Percentiles rank a stretch among this genome's conserved stretches.
These are phyloP conservation scores for Claviceps quebecensis DNA, from an alignment of 2,329 filamentous ascomycete species.

Conservation along the genomic window DNA sequence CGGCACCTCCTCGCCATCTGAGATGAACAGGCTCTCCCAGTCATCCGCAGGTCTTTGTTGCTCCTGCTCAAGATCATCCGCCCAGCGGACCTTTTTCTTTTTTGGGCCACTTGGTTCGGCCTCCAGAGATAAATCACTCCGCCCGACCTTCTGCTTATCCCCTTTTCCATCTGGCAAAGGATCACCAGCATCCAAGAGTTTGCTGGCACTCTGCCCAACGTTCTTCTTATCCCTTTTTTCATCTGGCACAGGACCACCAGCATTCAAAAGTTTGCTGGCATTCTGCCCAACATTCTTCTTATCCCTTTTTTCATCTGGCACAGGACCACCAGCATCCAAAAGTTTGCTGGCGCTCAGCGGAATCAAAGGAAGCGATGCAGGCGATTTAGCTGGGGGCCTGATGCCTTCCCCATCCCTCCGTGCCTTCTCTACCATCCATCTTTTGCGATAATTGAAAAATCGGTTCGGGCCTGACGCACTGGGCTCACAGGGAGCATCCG, in stretches of 20 bases:
- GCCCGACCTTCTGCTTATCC: neutral
- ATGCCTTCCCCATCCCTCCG: slow-evolving; percentile 5
- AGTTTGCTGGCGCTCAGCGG: neutral
- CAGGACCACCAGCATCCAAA: neutral
- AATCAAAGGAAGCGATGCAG: neutral
- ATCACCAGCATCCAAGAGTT: neutral
- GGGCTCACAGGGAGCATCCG: slow-evolving; percentile 26
- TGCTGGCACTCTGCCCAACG: neutral
- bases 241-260: neutral
- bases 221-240: neutral
- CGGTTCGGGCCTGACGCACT: slow-evolving; percentile 21
- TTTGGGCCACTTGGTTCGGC: neutral
- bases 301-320: neutral
- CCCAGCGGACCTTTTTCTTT: slow-evolving; percentile 5
- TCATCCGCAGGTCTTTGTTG: neutral
- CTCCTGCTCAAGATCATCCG: neutral
- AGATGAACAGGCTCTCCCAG: slow-evolving; percentile 3
- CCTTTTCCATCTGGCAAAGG: neutral
- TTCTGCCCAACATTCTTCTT: neutral
- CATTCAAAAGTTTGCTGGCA: neutral
- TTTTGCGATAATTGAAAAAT: slow-evolving; percentile 18
- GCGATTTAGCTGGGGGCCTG: neutral
- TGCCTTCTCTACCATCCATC: slow-evolving; percentile 4
- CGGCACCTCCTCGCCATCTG: neutral
- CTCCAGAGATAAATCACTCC: neutral